A percentile compares a stretch with the other conserved stretches of the same genome.
phyloP scores from a whole-genome alignment of 352 stramenopile species.

The Aphanomyces invadans region DNA sequence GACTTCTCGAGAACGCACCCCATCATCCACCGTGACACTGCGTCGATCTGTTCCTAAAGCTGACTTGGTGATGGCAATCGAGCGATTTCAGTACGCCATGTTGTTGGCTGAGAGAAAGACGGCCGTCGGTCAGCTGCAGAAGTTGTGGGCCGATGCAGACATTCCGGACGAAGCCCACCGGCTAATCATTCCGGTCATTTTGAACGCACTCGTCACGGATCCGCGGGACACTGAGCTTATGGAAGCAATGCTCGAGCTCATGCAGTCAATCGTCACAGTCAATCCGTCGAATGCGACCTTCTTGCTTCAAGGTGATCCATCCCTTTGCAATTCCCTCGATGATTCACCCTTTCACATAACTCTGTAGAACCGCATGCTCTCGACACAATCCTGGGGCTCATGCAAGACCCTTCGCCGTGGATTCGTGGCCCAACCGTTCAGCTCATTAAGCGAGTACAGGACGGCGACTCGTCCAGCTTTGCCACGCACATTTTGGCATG shows the following conservation, averaged over 20 bases:
- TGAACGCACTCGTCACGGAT: slow-evolving; percentile 60
- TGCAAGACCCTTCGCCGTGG: slow-evolving; percentile 73
- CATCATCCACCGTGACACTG: not conserved
- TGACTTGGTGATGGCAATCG: slow-evolving; percentile 47
- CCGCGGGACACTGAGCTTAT: slow-evolving; percentile 78
- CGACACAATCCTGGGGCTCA: slow-evolving; percentile 47
- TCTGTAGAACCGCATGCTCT: slow-evolving; percentile 29
- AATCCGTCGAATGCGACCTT: slow-evolving; percentile 17
- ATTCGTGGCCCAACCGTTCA: slow-evolving; percentile 61
- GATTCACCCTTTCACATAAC: slow-evolving; percentile 25
- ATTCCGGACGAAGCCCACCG: slow-evolving; percentile 36
- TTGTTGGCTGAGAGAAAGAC: slow-evolving; percentile 66
- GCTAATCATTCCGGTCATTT: slow-evolving; percentile 39
- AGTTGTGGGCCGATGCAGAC: slow-evolving; percentile 28
- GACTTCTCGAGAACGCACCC: not conserved
- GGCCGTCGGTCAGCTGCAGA: slow-evolving; percentile 40
- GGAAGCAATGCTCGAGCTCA: slow-evolving; percentile 70
- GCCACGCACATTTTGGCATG: slow-evolving; percentile 29
- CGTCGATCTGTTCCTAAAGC: not conserved
- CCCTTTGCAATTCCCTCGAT: slow-evolving; percentile 29
- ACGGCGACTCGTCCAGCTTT: slow-evolving; percentile 43
- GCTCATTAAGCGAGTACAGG: slow-evolving; percentile 51
- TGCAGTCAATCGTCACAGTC: slow-evolving; percentile 43
- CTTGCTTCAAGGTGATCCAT: slow-evolving; percentile 25
- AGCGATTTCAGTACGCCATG: slow-evolving; percentile 66